Evolutionary conservation across 1,139 yeast species (phyloP).

Genomic region (Pichia sp.): DNA sequence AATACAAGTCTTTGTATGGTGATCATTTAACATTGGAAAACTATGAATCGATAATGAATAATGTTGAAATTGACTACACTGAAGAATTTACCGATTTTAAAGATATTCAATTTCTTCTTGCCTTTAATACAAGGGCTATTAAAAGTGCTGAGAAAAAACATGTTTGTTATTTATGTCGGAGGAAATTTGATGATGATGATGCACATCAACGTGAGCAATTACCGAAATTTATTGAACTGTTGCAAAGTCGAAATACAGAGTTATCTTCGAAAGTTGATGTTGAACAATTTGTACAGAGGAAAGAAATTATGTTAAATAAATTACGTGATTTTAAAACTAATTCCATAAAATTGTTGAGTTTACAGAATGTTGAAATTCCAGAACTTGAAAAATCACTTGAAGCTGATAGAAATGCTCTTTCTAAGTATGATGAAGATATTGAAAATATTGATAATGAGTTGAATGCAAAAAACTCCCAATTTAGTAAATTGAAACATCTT

Average conservation of each 20-base stretch:
- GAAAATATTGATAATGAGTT: background rate
- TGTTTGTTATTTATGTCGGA: slow-evolving; percentile 59
- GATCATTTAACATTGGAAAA: slow-evolving; percentile 35
- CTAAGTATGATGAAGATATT: slow-evolving; percentile 5
- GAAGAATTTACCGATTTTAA: slow-evolving; percentile 57
- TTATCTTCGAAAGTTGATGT: slow-evolving; percentile 23
- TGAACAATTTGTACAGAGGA: slow-evolving; percentile 20
- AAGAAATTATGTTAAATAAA: slow-evolving; percentile 22
- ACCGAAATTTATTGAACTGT: slow-evolving; percentile 23
- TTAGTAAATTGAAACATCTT: slow-evolving; percentile 8
- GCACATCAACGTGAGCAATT: slow-evolving; percentile 7
- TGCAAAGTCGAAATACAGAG: slow-evolving; percentile 16
- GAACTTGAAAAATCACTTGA: background rate
- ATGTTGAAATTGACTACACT: slow-evolving; percentile 55
- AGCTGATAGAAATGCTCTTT: background rate
- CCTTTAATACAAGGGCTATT: slow-evolving; percentile 59
- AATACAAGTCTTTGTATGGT: slow-evolving; percentile 8
- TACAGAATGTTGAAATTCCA: slow-evolving; percentile 4
- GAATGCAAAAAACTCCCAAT: background rate
- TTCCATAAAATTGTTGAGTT: slow-evolving; percentile 14
- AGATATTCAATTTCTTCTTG: slow-evolving; percentile 58
- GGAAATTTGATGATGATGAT: slow-evolving; percentile 43
- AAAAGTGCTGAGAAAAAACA: slow-evolving; percentile 50
- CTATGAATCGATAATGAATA: slow-evolving; percentile 45
- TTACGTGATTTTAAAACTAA: slow-evolving; percentile 21